Conservation (phyloP, 495 filamentous ascomycete species). For the Letharia lupina region DNA sequence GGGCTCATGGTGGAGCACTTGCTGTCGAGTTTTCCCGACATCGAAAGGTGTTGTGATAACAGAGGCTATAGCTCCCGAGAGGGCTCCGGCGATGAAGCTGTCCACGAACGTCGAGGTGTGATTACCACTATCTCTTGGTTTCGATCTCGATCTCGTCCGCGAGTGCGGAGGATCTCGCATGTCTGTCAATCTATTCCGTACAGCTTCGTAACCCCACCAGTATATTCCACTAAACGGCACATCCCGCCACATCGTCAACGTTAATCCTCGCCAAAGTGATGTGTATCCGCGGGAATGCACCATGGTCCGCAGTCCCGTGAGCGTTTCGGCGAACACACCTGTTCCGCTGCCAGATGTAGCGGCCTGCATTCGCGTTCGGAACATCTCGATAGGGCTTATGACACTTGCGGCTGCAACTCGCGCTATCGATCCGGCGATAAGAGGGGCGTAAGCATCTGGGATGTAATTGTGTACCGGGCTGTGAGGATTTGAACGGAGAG, state of each 20-base stretch:
- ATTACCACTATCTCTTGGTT: constrained; percentile 45
- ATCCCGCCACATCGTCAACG: constrained; percentile 89
- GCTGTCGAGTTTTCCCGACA: constrained; percentile 90
- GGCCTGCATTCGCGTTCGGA: constrained; percentile 87
- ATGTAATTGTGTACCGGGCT: constrained; percentile 58
- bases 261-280: constrained; percentile 87
- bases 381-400: constrained; percentile 90
- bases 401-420: constrained; percentile 71
- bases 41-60: constrained; percentile 94
- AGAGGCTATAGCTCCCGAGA: constrained; percentile 75
- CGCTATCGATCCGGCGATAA: constrained; percentile 70
- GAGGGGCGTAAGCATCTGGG: constrained; percentile 60
- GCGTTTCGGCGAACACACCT: constrained; percentile 63
- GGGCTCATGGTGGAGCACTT: constrained; percentile 56
- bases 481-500: constrained; percentile 60
- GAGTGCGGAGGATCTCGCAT: constrained; percentile 35
- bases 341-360: constrained; percentile 44
- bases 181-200: constrained; percentile 57
- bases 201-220: constrained; percentile 93
- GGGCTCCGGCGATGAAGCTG: constrained; percentile 77
- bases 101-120: constrained; percentile 70
- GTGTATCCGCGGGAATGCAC: constrained; percentile 63
- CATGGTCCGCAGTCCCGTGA: constrained; percentile 70
- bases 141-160: constrained; percentile 34
- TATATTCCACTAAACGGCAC: constrained; percentile 96